phyloP scores from a whole-genome alignment of 208 protist genomes.

The Naegleria lovaniensis region DNA sequence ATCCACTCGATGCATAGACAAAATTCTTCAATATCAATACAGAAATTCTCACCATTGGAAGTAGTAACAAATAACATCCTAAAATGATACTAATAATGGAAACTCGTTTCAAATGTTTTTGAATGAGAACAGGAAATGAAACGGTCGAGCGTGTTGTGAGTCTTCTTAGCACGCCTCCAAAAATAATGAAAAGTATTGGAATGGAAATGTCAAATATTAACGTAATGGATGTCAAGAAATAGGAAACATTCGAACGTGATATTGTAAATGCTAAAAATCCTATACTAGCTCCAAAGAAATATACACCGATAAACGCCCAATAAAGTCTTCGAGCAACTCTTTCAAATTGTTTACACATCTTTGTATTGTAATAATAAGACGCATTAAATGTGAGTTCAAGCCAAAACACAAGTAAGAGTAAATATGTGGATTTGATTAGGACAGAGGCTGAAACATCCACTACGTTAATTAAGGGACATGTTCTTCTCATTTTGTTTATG shows the following conservation, averaged over 20 bases:
- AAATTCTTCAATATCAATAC: neutral
- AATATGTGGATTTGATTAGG: neutral
- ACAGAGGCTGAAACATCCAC: neutral
- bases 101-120: neutral
- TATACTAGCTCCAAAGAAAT: neutral
- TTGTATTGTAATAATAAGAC: neutral
- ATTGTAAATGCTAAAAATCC: neutral
- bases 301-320: neutral
- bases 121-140: neutral
- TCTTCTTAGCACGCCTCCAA: neutral
- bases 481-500: neutral
- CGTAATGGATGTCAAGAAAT: neutral
- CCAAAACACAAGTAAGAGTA: neutral
- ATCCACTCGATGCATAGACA: neutral
- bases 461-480: neutral
- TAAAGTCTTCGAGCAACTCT: neutral
- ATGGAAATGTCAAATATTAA: neutral
- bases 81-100: neutral
- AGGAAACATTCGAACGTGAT: neutral
- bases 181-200: neutral
- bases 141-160: neutral
- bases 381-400: neutral
- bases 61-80: neutral
- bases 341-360: neutral
- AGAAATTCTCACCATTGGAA: neutral